Conservation (phyloP, 2,329 filamentous ascomycete species). For the Colletotrichum australisinense region DNA sequence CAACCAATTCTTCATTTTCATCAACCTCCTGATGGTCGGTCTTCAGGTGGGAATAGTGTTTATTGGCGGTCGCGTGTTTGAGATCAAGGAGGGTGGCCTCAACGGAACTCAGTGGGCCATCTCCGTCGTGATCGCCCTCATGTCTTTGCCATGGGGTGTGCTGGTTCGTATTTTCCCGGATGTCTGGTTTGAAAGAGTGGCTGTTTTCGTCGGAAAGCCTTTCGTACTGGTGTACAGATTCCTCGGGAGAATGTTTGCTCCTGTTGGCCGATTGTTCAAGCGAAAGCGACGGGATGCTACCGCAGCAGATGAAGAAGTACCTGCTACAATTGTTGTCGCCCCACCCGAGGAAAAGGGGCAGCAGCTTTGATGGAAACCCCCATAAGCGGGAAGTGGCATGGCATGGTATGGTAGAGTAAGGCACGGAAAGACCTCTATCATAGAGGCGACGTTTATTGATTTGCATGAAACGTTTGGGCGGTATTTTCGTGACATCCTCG, state of each 20-base stretch:
- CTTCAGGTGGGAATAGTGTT: slow-evolving; percentile 69
- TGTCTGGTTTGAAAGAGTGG: slow-evolving; percentile 35
- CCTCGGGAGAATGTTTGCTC: slow-evolving; percentile 1
- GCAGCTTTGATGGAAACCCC: background rate
- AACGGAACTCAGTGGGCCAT: slow-evolving; percentile 66
- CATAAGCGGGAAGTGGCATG: background rate
- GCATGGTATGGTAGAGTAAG: too few species aligned
- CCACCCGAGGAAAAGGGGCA: slow-evolving; percentile 8
- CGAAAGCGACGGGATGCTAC: background rate
- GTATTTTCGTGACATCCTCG: background rate
- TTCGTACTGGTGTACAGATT: slow-evolving; percentile 5
- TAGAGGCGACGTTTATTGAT: too few species aligned
- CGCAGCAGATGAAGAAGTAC: background rate
- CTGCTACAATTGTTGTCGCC: slow-evolving; percentile 9
- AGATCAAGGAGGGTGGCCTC: slow-evolving; percentile 40
- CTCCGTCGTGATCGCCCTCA: slow-evolving; percentile 56
- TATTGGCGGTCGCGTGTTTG: slow-evolving; percentile 65
- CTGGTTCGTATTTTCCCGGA: slow-evolving; percentile 63
- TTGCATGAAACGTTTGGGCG: too few species aligned
- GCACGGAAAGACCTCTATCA: too few species aligned
- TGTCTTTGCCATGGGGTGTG: slow-evolving; percentile 62
- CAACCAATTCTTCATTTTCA: slow-evolving; percentile 68
- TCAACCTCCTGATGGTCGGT: slow-evolving; percentile 67
- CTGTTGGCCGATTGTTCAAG: slow-evolving; percentile 20
- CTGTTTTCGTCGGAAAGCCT: slow-evolving; percentile 22